Base-by-base conservation (phyloP, 768 basidiomycete species). In the Termitomyces bulborhizus region DNA sequence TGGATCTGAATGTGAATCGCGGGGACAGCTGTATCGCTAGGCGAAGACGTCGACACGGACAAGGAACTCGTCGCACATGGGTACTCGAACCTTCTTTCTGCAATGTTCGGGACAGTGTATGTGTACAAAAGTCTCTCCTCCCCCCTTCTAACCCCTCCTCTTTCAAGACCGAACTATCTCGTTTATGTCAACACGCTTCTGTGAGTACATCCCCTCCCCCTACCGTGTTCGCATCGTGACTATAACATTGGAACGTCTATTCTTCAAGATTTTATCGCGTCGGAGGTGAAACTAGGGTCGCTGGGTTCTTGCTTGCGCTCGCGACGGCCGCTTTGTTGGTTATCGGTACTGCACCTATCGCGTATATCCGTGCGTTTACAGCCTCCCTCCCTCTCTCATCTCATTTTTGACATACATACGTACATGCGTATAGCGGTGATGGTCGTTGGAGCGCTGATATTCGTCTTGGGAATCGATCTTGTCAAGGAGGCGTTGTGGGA, bases 401-500 rank as follows among this genome's bases (percentile, higher is more conserved):
- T 21, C 21, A 21, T 21, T 21, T 21, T 21, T 21, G 21, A 21
- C 21, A 21, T 21, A 21, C 21, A 21, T 2, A 21, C 21, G 21
- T 21, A 21, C 21, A 21, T 21, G 21, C 21, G 21, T 21, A 21
- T 21, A 95, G 93, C 93, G 54, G 86, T 98, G 31, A 86, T 92
- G 82, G 86, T 96, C 4, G 93, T 98, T 13, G 86, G 87, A 0
- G 86, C 93, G 2, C 76, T 99, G 53, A 98, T 98, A 58, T 95
- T 93, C 61, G 93, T 97, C 8, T 79, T 98, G 34, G 97, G 95
- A 0, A 81, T 98, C 49, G 96, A 98, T 61, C 83, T 99, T 39
- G 83, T 93, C 40, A 96, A 95, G 64, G 96, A 98, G 69, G 95
- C 97, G 0, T 67, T 98, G 8, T 98, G 95, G 95, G 96, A 99